Evolutionary conservation across 306 rosid genomes (phyloP), one percentile per base, ranked within the genome.

Genomic region (Clitoria ternatea): DNA sequence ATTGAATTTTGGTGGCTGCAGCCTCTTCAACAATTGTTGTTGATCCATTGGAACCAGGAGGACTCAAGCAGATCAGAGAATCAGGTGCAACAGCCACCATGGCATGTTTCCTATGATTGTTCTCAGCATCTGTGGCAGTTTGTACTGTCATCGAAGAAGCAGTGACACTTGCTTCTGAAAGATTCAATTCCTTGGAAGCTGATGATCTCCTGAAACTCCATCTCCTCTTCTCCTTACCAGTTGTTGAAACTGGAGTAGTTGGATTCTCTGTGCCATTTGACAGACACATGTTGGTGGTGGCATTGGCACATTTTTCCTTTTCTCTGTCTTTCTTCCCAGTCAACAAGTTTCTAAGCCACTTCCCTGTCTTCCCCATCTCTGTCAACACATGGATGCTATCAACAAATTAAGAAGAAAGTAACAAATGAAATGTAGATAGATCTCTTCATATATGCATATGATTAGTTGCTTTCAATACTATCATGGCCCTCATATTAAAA

Each of bases 151-250:
- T 9, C 13, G 78, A 64, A 71, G 78, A 64, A 71, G 73, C 39
- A 36, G 57, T 14, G 70, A 68, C 77, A 56, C 36, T 67, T 4
- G 80, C 7, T 57, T 86, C 91, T 22, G 55, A 47, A 56, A 52
- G 69, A 40, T 76, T 79, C 7, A 36, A 22, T 35, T 83, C 97
- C 77, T 72, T 89, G 0, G 96, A 23, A 17, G 87, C 59, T 2
- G 98, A 90, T 49, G 96, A 86, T 85, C 97, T 82, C 53, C 97
- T 79, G 50, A 93, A 93, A 82, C 98, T 93, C 98, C 98, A 93
- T 61, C 98, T 79, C 61, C 70, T 83, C 73, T 88, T 93, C 83
- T 93, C 98, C 63, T 84, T 93, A 0, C 90, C 83, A 7, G 79
- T 59, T 19, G 85, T 69, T 1, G 98, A 79, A 42, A 35, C 40